Percentiles rank a stretch among this genome's conserved stretches.
Conservation (phyloP, 176 grass and related monocot genomes). For the sorghum (Sorghum bicolor) region DNA sequence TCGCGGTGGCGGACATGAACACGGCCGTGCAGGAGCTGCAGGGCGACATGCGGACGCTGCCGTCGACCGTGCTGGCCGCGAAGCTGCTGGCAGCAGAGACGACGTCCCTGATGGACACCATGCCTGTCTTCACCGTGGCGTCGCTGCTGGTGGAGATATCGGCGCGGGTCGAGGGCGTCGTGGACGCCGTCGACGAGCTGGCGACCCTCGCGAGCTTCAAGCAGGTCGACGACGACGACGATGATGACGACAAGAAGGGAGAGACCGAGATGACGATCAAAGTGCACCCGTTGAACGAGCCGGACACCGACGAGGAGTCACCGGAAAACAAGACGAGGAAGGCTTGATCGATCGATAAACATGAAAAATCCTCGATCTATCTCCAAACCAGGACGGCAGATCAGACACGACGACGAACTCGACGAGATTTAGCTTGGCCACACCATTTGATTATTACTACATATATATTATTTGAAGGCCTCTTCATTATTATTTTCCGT, state of each 20-base stretch:
- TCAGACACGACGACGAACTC: not conserved
- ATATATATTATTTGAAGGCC: not conserved
- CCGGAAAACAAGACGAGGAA: slow-evolving; percentile 13
- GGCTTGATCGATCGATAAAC: not conserved
- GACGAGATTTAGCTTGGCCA: slow-evolving; percentile 9
- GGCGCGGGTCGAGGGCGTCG: slow-evolving; percentile 44
- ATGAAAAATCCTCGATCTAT: not conserved
- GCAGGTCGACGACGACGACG: not conserved
- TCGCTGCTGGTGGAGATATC: slow-evolving; percentile 54
- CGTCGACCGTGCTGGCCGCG: slow-evolving; percentile 28
- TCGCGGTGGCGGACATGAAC: slow-evolving; percentile 47
- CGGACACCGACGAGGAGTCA: slow-evolving; percentile 11
- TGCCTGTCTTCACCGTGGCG: slow-evolving; percentile 37
- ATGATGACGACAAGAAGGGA: slow-evolving; percentile 43
- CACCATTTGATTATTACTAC: not conserved
- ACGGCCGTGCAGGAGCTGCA: slow-evolving; percentile 51
- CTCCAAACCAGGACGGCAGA: not conserved
- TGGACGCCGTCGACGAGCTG: slow-evolving; percentile 44
- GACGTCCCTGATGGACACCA: slow-evolving; percentile 38
- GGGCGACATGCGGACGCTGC: slow-evolving; percentile 37
- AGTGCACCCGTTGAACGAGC: slow-evolving; percentile 25
- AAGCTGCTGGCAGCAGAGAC: not conserved
- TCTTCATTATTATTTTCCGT: slow-evolving; percentile 33
- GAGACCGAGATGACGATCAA: slow-evolving; percentile 11
- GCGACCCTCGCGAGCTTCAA: slow-evolving; percentile 40